phyloP scores from a whole-genome alignment of 805 yeast species.

The Debaryomyces castellii region DNA sequence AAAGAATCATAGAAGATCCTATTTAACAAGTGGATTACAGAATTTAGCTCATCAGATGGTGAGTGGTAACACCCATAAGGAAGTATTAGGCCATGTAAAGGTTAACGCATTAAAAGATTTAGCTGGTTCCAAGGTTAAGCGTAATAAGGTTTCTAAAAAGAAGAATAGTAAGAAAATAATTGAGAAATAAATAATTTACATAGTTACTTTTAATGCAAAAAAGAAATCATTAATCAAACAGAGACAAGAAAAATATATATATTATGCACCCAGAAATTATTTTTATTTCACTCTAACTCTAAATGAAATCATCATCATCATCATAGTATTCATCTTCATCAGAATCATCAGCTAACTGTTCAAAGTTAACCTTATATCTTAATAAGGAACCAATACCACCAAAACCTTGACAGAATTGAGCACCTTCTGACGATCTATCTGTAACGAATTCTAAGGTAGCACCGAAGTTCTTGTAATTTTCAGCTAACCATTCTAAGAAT shows the following conservation, averaged over 20 bases:
- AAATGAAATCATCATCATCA: slow-evolving; percentile 56
- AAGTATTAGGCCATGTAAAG: slow-evolving; percentile 68
- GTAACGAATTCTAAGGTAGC: slow-evolving; percentile 95
- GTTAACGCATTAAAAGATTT: slow-evolving; percentile 68
- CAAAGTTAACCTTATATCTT: slow-evolving; percentile 96
- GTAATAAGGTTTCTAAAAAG: slow-evolving; percentile 4
- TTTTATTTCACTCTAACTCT: slow-evolving; percentile 6
- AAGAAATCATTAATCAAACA: slow-evolving; percentile 1
- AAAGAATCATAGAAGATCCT: slow-evolving; percentile 65
- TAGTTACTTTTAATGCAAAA: slow-evolving; percentile 1
- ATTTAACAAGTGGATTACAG: slow-evolving; percentile 74
- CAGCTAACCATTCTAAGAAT: slow-evolving; percentile 96
- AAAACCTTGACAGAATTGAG: slow-evolving; percentile 95
- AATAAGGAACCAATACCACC: slow-evolving; percentile 98
- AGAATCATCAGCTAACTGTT: slow-evolving; percentile 84
- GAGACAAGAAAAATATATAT: background rate
- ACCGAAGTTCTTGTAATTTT: slow-evolving; percentile 91
- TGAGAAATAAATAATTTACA: background rate
- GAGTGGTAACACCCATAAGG: slow-evolving; percentile 62
- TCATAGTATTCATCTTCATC: slow-evolving; percentile 85
- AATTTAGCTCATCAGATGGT: slow-evolving; percentile 78
- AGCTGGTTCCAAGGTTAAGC: slow-evolving; percentile 14
- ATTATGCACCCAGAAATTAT: background rate
- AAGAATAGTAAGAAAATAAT: background rate
- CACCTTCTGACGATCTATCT: slow-evolving; percentile 96